These are phyloP conservation scores for Magnolia kwangsiensis DNA, from an alignment of 164 flowering plant species.

Conservation along the genomic window DNA sequence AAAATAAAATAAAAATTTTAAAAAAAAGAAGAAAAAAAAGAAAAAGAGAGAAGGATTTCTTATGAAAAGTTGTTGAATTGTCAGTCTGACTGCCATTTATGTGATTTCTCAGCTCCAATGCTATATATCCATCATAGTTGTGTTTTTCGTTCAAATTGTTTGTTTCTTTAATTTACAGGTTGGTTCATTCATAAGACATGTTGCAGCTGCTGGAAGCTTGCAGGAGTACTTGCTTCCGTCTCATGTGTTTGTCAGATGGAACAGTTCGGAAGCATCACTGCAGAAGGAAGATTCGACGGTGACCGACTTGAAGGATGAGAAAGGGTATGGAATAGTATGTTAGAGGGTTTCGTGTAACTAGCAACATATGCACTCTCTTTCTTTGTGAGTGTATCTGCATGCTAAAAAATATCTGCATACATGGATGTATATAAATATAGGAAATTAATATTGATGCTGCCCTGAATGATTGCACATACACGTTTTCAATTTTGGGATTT, in stretches of 20 bases:
- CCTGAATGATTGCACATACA: too few relatives aligned
- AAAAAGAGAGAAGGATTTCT: too few relatives aligned
- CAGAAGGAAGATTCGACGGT: conserved; percentile 35
- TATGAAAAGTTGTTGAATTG: neutral
- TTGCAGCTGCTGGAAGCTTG: conserved; percentile 30
- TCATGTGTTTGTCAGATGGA: conserved; percentile 30
- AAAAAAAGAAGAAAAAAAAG: too few relatives aligned
- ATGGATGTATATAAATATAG: too few relatives aligned
- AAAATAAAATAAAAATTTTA: too few relatives aligned
- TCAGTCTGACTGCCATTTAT: neutral
- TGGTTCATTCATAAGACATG: conserved; percentile 20
- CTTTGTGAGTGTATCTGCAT: neutral
- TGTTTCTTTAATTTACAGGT: conserved; percentile 13
- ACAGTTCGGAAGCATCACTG: conserved; percentile 41
- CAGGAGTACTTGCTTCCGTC: conserved; percentile 23
- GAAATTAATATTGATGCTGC: too few relatives aligned
- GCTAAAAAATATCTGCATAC: too few relatives aligned
- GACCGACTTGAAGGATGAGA: conserved; percentile 19
- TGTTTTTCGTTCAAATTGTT: neutral
- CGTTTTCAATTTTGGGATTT: too few relatives aligned
- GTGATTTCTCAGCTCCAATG: neutral
- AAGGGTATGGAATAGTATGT: conserved; percentile 3
- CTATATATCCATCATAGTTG: neutral
- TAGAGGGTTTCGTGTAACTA: neutral
- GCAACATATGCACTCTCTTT: too few relatives aligned